Evolutionary conservation across 2,329 filamentous ascomycete genomes (phyloP).

Genomic region (Calonectria henricotiae): DNA sequence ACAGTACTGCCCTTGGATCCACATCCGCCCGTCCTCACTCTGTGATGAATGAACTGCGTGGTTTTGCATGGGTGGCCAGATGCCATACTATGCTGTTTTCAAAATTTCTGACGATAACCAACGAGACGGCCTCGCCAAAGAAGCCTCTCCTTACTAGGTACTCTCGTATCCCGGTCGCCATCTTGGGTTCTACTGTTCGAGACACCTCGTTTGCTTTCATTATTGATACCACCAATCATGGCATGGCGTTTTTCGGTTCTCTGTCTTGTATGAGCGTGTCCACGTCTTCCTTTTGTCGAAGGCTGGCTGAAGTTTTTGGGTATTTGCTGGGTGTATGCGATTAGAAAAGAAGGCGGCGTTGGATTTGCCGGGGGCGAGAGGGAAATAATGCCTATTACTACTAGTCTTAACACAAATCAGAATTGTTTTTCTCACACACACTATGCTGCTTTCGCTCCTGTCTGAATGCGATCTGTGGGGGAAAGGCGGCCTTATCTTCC

Average conservation of each 20-base stretch:
- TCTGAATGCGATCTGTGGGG: background rate
- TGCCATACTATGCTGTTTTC: constrained; percentile 44
- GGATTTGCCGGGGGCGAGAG: constrained; percentile 29
- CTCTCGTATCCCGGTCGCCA: constrained; percentile 6
- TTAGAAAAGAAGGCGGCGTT: constrained; percentile 32
- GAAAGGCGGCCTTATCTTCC: constrained; percentile 18
- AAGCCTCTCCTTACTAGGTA: constrained; percentile 46
- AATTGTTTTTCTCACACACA: constrained; percentile 19
- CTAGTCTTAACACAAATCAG: constrained; percentile 40
- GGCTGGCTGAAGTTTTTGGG: constrained; percentile 16
- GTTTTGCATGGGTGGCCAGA: constrained; percentile 34
- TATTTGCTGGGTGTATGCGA: constrained; percentile 27
- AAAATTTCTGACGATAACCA: constrained; percentile 49
- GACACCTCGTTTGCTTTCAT: constrained; percentile 32
- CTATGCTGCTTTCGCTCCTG: background rate
- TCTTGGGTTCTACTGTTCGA: constrained; percentile 25
- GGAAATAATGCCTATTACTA: constrained; percentile 32
- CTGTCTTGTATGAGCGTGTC: constrained; percentile 36
- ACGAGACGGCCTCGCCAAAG: constrained; percentile 50
- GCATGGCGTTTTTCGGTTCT: constrained; percentile 50
- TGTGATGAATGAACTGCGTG: constrained; percentile 40
- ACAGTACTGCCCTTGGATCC: constrained; percentile 58
- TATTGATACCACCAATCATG: constrained; percentile 54
- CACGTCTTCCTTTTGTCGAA: constrained; percentile 23
- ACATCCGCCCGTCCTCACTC: constrained; percentile 45